phyloP scores from a whole-genome alignment of 495 filamentous ascomycete genomes.

The Daldinia grandis region DNA sequence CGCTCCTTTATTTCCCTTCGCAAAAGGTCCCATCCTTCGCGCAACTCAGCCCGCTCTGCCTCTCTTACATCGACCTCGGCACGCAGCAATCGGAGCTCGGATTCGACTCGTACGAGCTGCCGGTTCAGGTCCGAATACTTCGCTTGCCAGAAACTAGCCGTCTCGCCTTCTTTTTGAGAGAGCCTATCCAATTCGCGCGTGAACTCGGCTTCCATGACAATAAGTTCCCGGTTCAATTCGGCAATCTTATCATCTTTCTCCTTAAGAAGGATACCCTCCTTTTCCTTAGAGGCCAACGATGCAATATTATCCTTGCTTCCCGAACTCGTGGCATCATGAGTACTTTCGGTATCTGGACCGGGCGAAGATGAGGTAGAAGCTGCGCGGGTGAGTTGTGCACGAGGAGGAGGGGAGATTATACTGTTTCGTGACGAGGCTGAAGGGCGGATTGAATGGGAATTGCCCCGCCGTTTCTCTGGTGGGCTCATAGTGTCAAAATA shows the following conservation, averaged over 20 bases:
- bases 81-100: constrained; percentile 54
- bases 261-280: constrained; percentile 44
- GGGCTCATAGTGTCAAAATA: constrained; percentile 40
- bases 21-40: constrained; percentile 52
- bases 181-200: constrained; percentile 55
- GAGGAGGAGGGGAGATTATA: constrained; percentile 53
- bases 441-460: constrained; percentile 36
- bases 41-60: constrained; percentile 50
- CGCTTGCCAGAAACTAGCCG: constrained; percentile 57
- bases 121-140: constrained; percentile 55
- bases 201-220: constrained; percentile 56
- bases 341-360: constrained; percentile 42
- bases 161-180: constrained; percentile 54
- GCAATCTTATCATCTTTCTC: constrained; percentile 56
- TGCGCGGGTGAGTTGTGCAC: constrained; percentile 47
- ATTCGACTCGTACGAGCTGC: constrained; percentile 51
- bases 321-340: constrained; percentile 23
- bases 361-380: constrained; percentile 50
- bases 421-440: constrained; percentile 33
- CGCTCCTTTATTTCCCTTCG: constrained; percentile 48
- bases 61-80: constrained; percentile 52
- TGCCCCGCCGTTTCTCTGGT: constrained; percentile 48
- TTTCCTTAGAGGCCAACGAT: constrained; percentile 38
- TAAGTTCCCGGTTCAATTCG: constrained; percentile 54
- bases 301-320: constrained; percentile 25